These are phyloP conservation scores for Mycena amicta DNA, from an alignment of 768 basidiomycete genomes.

Conservation along the genomic window DNA sequence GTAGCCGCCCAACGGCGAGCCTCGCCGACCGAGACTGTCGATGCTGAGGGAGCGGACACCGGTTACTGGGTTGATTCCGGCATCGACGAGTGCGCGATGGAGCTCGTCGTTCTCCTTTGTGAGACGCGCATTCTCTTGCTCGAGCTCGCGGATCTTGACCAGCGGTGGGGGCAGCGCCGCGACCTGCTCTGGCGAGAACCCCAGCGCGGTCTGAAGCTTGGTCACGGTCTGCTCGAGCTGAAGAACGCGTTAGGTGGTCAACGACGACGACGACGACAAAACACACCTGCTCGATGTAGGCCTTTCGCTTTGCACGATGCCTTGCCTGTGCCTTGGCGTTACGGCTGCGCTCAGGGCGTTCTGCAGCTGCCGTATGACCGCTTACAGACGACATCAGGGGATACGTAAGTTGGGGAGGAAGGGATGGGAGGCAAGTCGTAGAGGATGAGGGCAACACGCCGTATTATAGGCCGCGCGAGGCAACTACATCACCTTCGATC, in stretches of 20 bases:
- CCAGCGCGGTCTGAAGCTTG: conserved; percentile 76
- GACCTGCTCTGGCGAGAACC: conserved; percentile 75
- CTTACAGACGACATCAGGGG: conserved; percentile 64
- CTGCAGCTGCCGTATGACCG: conserved; percentile 53
- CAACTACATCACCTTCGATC: conserved; percentile 7
- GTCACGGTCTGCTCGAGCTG: conserved; percentile 87
- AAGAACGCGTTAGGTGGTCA: too few species aligned
- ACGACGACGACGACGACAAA: conserved; percentile 7
- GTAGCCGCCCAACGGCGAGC: background rate
- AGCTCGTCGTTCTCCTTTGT: conserved; percentile 76
- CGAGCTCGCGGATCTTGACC: conserved; percentile 77
- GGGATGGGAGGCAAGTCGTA: conserved; percentile 53
- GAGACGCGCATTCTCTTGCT: conserved; percentile 75
- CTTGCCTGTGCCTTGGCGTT: conserved; percentile 88
- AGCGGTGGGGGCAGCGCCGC: conserved; percentile 72
- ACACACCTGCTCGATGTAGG: conserved; percentile 85
- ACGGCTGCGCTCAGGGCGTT: conserved; percentile 82
- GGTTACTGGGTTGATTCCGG: conserved; percentile 23
- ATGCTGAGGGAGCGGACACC: background rate
- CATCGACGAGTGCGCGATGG: conserved; percentile 62
- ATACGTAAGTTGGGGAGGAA: conserved; percentile 53
- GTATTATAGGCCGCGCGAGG: conserved; percentile 25
- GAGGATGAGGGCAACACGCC: too few species aligned
- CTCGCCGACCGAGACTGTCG: conserved; percentile 35
- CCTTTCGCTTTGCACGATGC: conserved; percentile 90